A percentile compares a stretch with the other conserved stretches of the same genome.
These are phyloP conservation scores for Chytriomyces hyalinus DNA, from an alignment of 192 early-diverging fungal genomes.

Conservation along the genomic window DNA sequence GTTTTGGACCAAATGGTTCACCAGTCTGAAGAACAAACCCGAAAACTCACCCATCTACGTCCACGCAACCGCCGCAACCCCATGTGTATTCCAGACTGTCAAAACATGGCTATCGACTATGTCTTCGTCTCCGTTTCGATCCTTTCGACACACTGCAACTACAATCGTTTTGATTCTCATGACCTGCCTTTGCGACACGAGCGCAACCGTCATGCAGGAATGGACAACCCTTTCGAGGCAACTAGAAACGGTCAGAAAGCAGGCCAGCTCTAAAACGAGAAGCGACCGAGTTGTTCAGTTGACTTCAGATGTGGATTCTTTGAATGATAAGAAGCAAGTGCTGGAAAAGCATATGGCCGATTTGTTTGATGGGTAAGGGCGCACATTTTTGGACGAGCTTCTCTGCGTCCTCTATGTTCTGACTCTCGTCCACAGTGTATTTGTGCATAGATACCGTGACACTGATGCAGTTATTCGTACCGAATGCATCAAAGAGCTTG, in stretches of 20 bases:
- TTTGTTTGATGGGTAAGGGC: conserved; percentile 74
- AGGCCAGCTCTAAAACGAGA: conserved; percentile 34
- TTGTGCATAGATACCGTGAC: conserved; percentile 89
- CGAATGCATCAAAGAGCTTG: conserved; percentile 83
- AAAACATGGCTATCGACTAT: conserved; percentile 50
- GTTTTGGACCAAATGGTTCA: conserved; percentile 63
- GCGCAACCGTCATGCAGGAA: conserved; percentile 63
- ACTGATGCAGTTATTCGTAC: conserved; percentile 80
- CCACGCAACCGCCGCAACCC: neutral
- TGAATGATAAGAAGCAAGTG: conserved; percentile 62
- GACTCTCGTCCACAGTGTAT: conserved; percentile 63
- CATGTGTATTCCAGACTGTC: conserved; percentile 41
- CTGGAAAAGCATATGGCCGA: conserved; percentile 68
- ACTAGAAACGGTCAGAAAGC: conserved; percentile 62
- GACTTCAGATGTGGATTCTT: conserved; percentile 48
- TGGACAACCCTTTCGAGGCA: conserved; percentile 73
- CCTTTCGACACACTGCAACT: conserved; percentile 91
- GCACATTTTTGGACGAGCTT: neutral
- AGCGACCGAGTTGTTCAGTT: conserved; percentile 31
- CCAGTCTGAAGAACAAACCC: conserved; percentile 40
- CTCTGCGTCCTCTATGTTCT: neutral
- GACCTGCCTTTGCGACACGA: conserved; percentile 70
- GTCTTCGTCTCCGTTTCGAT: conserved; percentile 76
- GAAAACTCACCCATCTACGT: conserved; percentile 10
- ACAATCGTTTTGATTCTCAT: conserved; percentile 70